Conservation (phyloP, 306 rosid species). For the Crotalaria pallida region DNA sequence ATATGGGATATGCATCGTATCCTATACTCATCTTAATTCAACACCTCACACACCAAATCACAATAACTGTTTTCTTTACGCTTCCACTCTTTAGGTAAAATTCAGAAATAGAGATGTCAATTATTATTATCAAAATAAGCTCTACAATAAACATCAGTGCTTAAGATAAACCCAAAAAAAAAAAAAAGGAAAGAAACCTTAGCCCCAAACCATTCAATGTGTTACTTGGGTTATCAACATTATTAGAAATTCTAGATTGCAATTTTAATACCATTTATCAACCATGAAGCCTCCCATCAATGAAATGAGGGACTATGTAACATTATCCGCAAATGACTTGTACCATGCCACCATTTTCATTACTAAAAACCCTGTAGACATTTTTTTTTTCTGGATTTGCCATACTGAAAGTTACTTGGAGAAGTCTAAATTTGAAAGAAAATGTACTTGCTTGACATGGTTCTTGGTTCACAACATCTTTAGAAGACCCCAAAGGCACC, state of each 20-base stretch:
- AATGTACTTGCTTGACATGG: neutral
- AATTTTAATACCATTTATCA: neutral
- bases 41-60: too few species aligned
- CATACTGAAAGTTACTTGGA: neutral
- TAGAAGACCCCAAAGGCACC: slow-evolving; percentile 2
- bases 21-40: too few species aligned
- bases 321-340: slow-evolving; percentile 3
- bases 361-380: neutral
- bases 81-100: too few species aligned
- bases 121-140: neutral
- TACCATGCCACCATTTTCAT: slow-evolving; percentile 16
- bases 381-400: neutral
- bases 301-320: slow-evolving; percentile 20
- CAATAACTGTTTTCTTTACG: too few species aligned
- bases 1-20: too few species aligned
- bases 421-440: neutral
- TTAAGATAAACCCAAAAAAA: neutral
- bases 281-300: neutral
- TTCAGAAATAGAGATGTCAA: neutral
- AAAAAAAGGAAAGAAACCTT: neutral
- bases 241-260: neutral
- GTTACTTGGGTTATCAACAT: neutral
- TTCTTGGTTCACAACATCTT: neutral
- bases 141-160: neutral
- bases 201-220: neutral